Base-by-base conservation (phyloP, 352 stramenopile genomes). In the Globisporangium parvum region DNA sequence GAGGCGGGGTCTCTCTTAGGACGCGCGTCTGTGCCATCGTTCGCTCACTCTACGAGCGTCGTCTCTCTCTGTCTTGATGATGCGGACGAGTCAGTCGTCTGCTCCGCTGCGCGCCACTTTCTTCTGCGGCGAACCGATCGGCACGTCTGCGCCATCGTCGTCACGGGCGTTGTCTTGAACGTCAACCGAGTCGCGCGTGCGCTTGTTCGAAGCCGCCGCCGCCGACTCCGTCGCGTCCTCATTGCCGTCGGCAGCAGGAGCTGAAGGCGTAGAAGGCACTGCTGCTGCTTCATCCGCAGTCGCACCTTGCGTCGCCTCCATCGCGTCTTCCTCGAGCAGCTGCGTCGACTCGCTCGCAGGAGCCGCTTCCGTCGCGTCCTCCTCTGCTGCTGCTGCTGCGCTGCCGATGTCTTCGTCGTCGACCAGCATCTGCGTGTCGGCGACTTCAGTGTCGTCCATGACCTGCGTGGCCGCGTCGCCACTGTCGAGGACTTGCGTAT, bases 71-170 rank as follows among this genome's bases (percentile, higher is more conserved):
- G 8, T 37, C 31, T 53, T 1, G 9, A 31, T 20, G 2, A 2
- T 42, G 17, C n/a, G n/a, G n/a, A 26, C 49, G 35, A 33, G 47
- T 15, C 18, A 26, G 3, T 26, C 41, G 10, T 18, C 41, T 14
- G 18, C 14, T 11, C 33, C 33, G 1, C 20, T 60, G 47, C 55
- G 55, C 21, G 51, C 20, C 4, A 55, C 20, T 31, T 61, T 61
- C 47, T 61, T 61, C 37, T 49, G 55, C 2, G 47, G 55, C 20
- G 47, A 61, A 18, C 55, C 9, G 20, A 39, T 42, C 37, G 17
- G 18, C 39, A 8, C 55, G 20, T 40, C 55, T 24, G 10, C 55
- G 0, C 20, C 50, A 17, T 20, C 18, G 21, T n/a, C 46, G 10
- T 10, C n/a, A 6, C 39, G 11, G 0, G 28, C 46, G n/a, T 35